Percentiles rank a stretch among this genome's conserved stretches.
phyloP scores from a whole-genome alignment of 1,139 yeast genomes.

The Hyphopichia wangnamkhiaoensis region DNA sequence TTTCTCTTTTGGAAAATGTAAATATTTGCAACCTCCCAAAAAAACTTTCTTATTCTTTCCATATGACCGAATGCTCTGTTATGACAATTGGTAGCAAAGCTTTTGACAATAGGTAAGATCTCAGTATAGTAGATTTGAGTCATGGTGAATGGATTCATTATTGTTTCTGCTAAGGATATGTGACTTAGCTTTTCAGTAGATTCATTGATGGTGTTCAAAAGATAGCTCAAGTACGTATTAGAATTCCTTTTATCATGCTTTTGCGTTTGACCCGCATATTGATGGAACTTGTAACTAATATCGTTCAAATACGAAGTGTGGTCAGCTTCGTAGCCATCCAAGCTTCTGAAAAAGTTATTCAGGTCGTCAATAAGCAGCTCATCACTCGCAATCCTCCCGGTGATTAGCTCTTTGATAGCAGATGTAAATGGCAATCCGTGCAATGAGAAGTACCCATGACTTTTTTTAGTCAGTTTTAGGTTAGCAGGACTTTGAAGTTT shows the following conservation, averaged over 20 bases:
- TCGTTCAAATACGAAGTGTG: slow-evolving; percentile 7
- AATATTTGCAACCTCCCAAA: slow-evolving; percentile 19
- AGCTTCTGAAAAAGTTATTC: slow-evolving; percentile 8
- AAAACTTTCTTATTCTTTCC: slow-evolving; percentile 12
- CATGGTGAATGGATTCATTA: slow-evolving; percentile 14
- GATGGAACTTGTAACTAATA: not conserved
- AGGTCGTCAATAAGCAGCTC: slow-evolving; percentile 1
- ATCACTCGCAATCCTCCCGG: slow-evolving; percentile 7
- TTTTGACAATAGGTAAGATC: slow-evolving; percentile 10
- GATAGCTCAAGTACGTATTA: not conserved
- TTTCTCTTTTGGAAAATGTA: slow-evolving; percentile 10
- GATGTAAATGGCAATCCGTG: slow-evolving; percentile 21
- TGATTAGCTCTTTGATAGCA: slow-evolving; percentile 10
- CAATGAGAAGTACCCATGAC: slow-evolving; percentile 12
- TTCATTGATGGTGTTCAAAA: not conserved
- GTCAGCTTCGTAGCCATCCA: slow-evolving; percentile 7
- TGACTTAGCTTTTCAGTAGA: slow-evolving; percentile 3
- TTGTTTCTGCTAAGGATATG: slow-evolving; percentile 13
- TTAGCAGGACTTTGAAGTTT: not conserved
- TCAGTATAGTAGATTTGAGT: slow-evolving; percentile 10
- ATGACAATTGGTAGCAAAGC: slow-evolving; percentile 2
- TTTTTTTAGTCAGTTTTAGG: not conserved
- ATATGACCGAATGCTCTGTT: slow-evolving; percentile 7
- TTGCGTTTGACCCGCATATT: not conserved
- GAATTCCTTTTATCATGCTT: slow-evolving; percentile 6